Evolutionary conservation across 495 filamentous ascomycete species (phyloP).

Genomic region (Letharia lupina): DNA sequence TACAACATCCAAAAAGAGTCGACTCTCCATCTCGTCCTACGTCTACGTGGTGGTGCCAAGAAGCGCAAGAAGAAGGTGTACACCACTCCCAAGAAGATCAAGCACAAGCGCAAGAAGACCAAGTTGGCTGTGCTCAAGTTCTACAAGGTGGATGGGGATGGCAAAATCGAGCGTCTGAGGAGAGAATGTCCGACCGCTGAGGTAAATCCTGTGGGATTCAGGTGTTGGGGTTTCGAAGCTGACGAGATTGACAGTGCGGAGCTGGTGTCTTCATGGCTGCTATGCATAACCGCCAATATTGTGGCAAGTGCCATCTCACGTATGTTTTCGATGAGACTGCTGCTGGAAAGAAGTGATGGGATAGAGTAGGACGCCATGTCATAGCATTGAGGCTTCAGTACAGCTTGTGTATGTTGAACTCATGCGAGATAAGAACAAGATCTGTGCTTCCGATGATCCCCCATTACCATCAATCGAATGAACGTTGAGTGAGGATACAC

Average conservation of each 20-base stretch:
- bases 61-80: constrained; percentile 99
- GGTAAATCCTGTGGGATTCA: constrained; percentile 42
- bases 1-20: constrained; percentile 99
- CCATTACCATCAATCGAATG: background rate
- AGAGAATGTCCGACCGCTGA: constrained; percentile 90
- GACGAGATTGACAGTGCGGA: constrained; percentile 61
- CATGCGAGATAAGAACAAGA: constrained; percentile 5
- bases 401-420: background rate
- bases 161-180: constrained; percentile 98
- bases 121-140: constrained; percentile 99
- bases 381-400: background rate
- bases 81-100: constrained; percentile 99
- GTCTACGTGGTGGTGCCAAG: constrained; percentile 93
- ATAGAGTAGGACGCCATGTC: background rate
- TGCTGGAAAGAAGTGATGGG: constrained; percentile 14
- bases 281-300: constrained; percentile 99
- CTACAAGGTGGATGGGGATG: constrained; percentile 99
- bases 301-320: constrained; percentile 97
- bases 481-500: background rate
- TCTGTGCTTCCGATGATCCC: background rate
- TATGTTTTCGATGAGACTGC: constrained; percentile 78
- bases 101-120: constrained; percentile 99
- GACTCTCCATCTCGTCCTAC: constrained; percentile 95
- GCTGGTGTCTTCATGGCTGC: constrained; percentile 99
- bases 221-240: constrained; percentile 28